Evolutionary conservation across 129 eudicot species (phyloP), one percentile per base, ranked within the genome.

Genomic region (Pseudognaphalium luteoalbum): DNA sequence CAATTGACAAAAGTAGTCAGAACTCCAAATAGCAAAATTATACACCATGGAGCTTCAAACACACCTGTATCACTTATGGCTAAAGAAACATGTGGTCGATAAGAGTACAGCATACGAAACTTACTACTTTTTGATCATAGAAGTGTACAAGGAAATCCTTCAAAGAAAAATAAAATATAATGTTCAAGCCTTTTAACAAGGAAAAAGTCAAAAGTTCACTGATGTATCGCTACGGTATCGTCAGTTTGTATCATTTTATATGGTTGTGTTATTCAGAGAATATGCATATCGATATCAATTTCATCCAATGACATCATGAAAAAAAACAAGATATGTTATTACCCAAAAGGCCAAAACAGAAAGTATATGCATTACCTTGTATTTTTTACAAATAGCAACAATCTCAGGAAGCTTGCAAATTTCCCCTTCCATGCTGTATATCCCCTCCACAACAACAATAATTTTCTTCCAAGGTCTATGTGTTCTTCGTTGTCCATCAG

Each of bases 391-490:
- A 73, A 93, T 79, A 39, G 96, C 81, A 77, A 93, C 91, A 67
- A 93, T 91, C 82, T 93, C 98, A 19, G 98, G 98, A 71, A 93
- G 93, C 69, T 93, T 87, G 97, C 98, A 93, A 33, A 93, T 87
- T 78, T 93, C 98, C 19, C 98, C 98, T 86, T 93, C 98, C 98
- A 93, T 93, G 75, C 98, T 93, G 71, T 93, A 93, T 66, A 93
- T 93, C 29, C 98, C 98, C 87, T 93, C 98, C 66, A 93, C 98
- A 77, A 93, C 85, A 68, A 93, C 91, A 25, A 93, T 87, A 39
- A 93, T 93, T 80, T 93, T 93, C 84, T 93, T 93, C 98, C 98
- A 93, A 28, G 98, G 97, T 86, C 96, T 88, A 81, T 88, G 98
- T 19, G 98, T 93, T 83, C 98, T 90, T 35, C 97, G 98, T 81